phyloP scores from a whole-genome alignment of 345 rosid species.

The Eucalyptus viminalis region DNA sequence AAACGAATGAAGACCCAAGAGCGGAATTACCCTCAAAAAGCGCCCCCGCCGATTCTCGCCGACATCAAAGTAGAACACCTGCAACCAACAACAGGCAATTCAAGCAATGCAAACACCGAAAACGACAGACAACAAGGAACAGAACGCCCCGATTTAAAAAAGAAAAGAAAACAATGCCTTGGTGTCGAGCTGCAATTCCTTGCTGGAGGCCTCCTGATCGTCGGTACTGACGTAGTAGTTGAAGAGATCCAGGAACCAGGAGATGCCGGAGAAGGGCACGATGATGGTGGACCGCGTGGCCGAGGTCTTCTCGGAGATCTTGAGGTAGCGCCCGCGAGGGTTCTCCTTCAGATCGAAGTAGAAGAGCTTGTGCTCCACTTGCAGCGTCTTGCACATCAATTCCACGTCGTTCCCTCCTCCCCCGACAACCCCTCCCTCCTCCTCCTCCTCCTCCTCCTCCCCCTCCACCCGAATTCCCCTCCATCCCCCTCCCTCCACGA shows the following conservation, averaged over 20 bases:
- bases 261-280: conserved; percentile 90
- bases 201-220: conserved; percentile 83
- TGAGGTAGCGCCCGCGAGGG: conserved; percentile 89
- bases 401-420: conserved; percentile 73
- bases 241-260: conserved; percentile 98
- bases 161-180: conserved; percentile 22
- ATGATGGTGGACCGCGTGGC: conserved; percentile 98
- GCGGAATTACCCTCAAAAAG: conserved; percentile 62
- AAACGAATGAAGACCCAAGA: background rate
- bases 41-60: conserved; percentile 96
- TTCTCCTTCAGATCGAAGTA: conserved; percentile 95
- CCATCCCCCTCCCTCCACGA: background rate
- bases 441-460: background rate
- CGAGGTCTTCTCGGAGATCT: conserved; percentile 98
- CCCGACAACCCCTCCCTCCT: conserved; percentile 13
- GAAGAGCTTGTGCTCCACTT: conserved; percentile 95
- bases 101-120: background rate
- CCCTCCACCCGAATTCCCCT: conserved; percentile 4
- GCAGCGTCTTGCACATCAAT: conserved; percentile 89
- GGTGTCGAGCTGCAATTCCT: conserved; percentile 96
- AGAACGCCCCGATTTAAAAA: background rate
- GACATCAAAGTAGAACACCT: conserved; percentile 95
- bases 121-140: background rate
- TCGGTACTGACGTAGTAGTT: conserved; percentile 89
- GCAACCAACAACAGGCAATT: background rate